phyloP scores from a whole-genome alignment of 2,329 filamentous ascomycete genomes.

The Fusarium dlaminii region DNA sequence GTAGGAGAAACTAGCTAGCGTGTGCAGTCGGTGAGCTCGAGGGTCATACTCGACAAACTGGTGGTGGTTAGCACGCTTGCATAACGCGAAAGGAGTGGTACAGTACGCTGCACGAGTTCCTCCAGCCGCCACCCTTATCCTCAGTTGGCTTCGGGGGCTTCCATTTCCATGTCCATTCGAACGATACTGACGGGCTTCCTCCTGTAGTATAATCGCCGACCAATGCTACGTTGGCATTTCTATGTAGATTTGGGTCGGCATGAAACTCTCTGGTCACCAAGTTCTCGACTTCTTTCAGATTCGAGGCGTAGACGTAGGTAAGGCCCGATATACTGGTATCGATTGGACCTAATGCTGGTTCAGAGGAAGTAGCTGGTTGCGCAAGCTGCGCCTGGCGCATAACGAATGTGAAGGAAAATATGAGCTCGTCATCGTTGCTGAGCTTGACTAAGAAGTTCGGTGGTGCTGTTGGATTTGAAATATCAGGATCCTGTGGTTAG shows the following conservation, averaged over 20 bases:
- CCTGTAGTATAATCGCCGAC: slow-evolving; percentile 91
- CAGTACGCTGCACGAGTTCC: slow-evolving; percentile 88
- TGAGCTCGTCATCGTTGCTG: slow-evolving; percentile 88
- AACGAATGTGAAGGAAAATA: slow-evolving; percentile 92
- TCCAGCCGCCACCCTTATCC: slow-evolving; percentile 91
- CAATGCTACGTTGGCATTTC: slow-evolving; percentile 93
- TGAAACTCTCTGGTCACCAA: slow-evolving; percentile 95
- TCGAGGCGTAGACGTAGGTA: slow-evolving; percentile 92
- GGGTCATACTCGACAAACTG: slow-evolving; percentile 98
- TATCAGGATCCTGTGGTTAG: slow-evolving; percentile 77
- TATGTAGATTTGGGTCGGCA: slow-evolving; percentile 95
- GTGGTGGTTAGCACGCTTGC: slow-evolving; percentile 37
- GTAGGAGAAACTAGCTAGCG: slow-evolving; percentile 91
- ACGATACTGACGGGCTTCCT: slow-evolving; percentile 84
- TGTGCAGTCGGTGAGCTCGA: slow-evolving; percentile 86
- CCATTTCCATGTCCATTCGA: slow-evolving; percentile 98
- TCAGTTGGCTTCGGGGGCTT: slow-evolving; percentile 84
- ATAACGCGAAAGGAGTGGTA: not conserved
- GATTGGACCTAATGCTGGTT: slow-evolving; percentile 56
- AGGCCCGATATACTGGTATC: slow-evolving; percentile 88
- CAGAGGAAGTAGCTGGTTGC: slow-evolving; percentile 56
- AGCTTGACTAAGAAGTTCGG: slow-evolving; percentile 88
- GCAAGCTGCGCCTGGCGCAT: slow-evolving; percentile 64
- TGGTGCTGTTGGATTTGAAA: slow-evolving; percentile 54
- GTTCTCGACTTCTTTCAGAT: slow-evolving; percentile 87